Evolutionary conservation across 345 rosid genomes (phyloP).

Genomic region (Anacardium occidentale): DNA sequence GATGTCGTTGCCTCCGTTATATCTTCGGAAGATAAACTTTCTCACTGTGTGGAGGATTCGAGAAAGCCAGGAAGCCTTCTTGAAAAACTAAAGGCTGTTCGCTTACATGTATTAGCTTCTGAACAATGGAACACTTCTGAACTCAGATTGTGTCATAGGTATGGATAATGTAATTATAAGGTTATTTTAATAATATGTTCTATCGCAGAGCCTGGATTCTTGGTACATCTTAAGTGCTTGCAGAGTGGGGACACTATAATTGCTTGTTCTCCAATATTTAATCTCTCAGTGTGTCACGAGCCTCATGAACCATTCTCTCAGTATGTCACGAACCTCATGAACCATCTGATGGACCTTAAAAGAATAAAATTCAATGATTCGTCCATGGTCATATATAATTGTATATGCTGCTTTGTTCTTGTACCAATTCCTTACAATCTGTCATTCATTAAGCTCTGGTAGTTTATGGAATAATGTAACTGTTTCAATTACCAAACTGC

Average conservation of each 20-base stretch:
- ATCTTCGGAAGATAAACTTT: conserved; percentile 24
- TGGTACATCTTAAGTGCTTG: too few relatives aligned
- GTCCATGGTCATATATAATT: background rate
- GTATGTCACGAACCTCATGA: too few relatives aligned
- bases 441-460: background rate
- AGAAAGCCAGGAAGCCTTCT: conserved; percentile 34
- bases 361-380: background rate
- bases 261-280: too few relatives aligned
- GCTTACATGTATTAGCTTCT: conserved; percentile 60
- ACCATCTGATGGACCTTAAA: too few relatives aligned
- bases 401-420: too few relatives aligned
- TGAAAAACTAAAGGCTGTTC: conserved; percentile 52
- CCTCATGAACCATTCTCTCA: too few relatives aligned
- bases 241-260: too few relatives aligned
- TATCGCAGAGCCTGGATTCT: background rate
- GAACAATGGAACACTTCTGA: conserved; percentile 62
- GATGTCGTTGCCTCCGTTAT: conserved; percentile 26
- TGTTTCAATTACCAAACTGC: too few relatives aligned
- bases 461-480: background rate
- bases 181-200: background rate
- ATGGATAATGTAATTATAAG: conserved; percentile 4
- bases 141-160: conserved; percentile 59
- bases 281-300: too few relatives aligned
- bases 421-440: background rate
- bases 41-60: conserved; percentile 25